Evolutionary conservation across 2,329 filamentous ascomycete genomes (phyloP).

Genomic region (Venturia aucupariae): DNA sequence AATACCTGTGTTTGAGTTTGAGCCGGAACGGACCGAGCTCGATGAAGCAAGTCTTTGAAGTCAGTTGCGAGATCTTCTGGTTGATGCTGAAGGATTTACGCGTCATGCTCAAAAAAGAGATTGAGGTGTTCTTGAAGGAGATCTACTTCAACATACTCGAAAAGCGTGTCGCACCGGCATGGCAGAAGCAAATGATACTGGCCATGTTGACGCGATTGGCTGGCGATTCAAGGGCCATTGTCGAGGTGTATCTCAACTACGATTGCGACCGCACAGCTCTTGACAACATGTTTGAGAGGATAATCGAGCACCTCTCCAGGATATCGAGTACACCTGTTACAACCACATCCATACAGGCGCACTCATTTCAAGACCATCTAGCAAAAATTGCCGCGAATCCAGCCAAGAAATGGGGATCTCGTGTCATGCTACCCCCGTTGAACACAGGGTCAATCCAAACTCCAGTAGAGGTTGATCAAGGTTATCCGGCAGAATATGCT

Average conservation of each 20-base stretch:
- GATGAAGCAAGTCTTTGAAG: conserved; percentile 84
- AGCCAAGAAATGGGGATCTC: conserved; percentile 70
- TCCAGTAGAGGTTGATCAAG: conserved; percentile 50
- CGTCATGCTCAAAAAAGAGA: conserved; percentile 93
- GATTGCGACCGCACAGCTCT: conserved; percentile 88
- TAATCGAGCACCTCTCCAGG: conserved; percentile 87
- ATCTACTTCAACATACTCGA: conserved; percentile 91
- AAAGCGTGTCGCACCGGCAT: conserved; percentile 72
- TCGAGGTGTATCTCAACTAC: conserved; percentile 96
- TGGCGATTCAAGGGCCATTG: conserved; percentile 75
- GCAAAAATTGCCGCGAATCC: conserved; percentile 48
- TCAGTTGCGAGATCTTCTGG: conserved; percentile 97
- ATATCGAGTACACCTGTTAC: conserved; percentile 72
- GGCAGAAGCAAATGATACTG: conserved; percentile 90
- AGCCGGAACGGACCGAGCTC: conserved; percentile 93
- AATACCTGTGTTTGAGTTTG: conserved; percentile 89
- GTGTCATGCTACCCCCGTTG: conserved; percentile 73
- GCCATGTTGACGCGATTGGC: conserved; percentile 75
- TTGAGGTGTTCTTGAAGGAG: conserved; percentile 96
- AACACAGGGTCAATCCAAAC: conserved; percentile 59
- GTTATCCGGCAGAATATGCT: conserved; percentile 79
- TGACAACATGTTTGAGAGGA: conserved; percentile 91
- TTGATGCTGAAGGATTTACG: conserved; percentile 91
- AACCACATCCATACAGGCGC: conserved; percentile 69
- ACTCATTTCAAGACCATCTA: conserved; percentile 74